phyloP scores from a whole-genome alignment of 192 early-diverging fungal species.

The Entrophospora sp. region DNA sequence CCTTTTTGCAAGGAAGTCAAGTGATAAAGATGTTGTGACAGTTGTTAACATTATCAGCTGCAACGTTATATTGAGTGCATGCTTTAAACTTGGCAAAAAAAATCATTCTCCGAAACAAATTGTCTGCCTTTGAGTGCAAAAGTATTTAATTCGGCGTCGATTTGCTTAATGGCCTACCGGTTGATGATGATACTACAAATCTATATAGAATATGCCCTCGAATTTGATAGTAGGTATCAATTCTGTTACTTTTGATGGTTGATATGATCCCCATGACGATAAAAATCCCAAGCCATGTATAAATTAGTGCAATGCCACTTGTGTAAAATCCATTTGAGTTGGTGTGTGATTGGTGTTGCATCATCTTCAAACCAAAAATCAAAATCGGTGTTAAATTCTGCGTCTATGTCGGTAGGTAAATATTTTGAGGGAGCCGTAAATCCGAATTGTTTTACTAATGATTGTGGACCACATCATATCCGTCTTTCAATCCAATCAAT shows the following conservation, averaged over 20 bases:
- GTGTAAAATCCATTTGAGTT: slow-evolving; percentile 29
- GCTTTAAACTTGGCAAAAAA: neutral
- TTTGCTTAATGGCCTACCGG: neutral
- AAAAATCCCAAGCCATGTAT: slow-evolving; percentile 35
- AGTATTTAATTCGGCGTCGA: neutral
- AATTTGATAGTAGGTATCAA: slow-evolving; percentile 18
- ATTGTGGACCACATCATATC: too few relatives aligned
- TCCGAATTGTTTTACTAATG: slow-evolving; percentile 30
- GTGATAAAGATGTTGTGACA: neutral
- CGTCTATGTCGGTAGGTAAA: slow-evolving; percentile 26
- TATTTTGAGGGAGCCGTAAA: slow-evolving; percentile 17
- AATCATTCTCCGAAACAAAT: neutral
- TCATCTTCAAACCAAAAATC: slow-evolving; percentile 25
- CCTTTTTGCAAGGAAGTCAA: neutral
- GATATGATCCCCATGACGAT: slow-evolving; percentile 22
- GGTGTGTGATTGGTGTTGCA: neutral
- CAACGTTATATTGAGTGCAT: neutral
- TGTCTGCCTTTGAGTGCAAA: neutral
- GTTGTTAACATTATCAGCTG: neutral
- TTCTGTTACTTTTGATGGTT: neutral
- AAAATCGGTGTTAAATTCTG: slow-evolving; percentile 25
- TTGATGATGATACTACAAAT: neutral
- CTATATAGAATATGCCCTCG: slow-evolving; percentile 5
- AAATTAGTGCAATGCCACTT: slow-evolving; percentile 27
- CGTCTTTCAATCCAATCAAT: too few relatives aligned